Evolutionary conservation across 495 filamentous ascomycete species (phyloP), one percentile per base, ranked within the genome.

Genomic region (Pyrenula massariospora): DNA sequence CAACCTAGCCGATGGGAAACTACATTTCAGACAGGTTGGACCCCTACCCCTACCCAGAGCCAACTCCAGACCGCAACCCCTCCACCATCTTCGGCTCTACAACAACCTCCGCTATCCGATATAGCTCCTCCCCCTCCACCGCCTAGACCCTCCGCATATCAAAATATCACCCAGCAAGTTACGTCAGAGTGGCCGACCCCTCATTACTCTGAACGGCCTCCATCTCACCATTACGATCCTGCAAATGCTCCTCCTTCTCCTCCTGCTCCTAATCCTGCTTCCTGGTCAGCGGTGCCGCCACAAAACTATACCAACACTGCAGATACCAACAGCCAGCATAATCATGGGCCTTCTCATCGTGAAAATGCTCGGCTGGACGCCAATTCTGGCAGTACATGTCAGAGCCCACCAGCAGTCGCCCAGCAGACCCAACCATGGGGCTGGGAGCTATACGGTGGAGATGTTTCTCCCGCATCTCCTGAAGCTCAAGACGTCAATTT

Each of bases 131-230:
- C 60, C 42, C 51, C 61, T 11, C 54, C 61, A 15, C 55, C 60
- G 12, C 73, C 73, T 22, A 62, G 73, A 54, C 74, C 73, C 10
- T 62, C 65, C 24, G 61, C 52, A 10, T 70, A 69, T 59, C 70
- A 71, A 24, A 59, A 60, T 57, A 54, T 54, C 25, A 48, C 57
- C 10, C 62, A 65, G 11, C 65, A 68, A 24, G 59, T 25, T 52
- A 57, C 59, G 42, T 66, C 59, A 48, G 25, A 20, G 25, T 23
- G 55, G 51, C 24, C 57, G 58, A 49, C 59, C 58, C 56, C 59
- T 56, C 47, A 25, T 19, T 68, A 66, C 53, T 66, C 60, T 19
- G 48, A 63, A 48, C 62, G 58, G 25, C 62, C 67, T 50, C 64
- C 57, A 22, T 65, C 63, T 12, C 68, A 71, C 25, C 62, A 57